Conservation (phyloP, 306 rosid genomes). For the Albizia julibrissin region DNA sequence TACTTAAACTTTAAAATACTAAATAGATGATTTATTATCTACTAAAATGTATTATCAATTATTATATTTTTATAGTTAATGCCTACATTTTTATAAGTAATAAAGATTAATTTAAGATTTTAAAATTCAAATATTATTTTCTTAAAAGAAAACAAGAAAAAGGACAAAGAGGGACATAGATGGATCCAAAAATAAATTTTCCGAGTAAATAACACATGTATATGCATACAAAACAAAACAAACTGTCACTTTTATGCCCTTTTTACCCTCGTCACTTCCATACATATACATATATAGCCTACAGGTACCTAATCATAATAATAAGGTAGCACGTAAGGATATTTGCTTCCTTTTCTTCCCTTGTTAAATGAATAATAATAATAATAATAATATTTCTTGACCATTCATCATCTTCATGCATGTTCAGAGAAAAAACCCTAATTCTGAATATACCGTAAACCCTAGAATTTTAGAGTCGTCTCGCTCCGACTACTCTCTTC, state of each 20-base stretch:
- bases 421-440: conserved; percentile 10
- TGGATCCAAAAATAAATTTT: conserved; percentile 23
- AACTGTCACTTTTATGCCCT: conserved; percentile 50
- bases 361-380: conserved; percentile 24
- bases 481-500: conserved; percentile 82
- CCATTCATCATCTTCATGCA: background rate
- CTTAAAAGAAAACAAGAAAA: background rate
- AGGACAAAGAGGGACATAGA: background rate
- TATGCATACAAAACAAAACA: conserved; percentile 39
- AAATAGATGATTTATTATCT: too few species aligned
- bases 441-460: conserved; percentile 10
- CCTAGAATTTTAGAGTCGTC: conserved; percentile 81
- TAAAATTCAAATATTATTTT: too few species aligned
- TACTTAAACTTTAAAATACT: too few species aligned
- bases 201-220: conserved; percentile 21
- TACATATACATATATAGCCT: background rate
- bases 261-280: conserved; percentile 32
- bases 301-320: conserved; percentile 1
- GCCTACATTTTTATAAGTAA: too few species aligned
- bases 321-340: background rate
- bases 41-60: too few species aligned
- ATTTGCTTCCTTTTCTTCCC: conserved; percentile 22
- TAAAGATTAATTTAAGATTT: too few species aligned
- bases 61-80: too few species aligned
- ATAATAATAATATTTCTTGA: background rate